Percentiles rank a stretch among this genome's conserved stretches.
Evolutionary conservation across 306 rosid species (phyloP).

Genomic region (Lathyrus sativus): DNA sequence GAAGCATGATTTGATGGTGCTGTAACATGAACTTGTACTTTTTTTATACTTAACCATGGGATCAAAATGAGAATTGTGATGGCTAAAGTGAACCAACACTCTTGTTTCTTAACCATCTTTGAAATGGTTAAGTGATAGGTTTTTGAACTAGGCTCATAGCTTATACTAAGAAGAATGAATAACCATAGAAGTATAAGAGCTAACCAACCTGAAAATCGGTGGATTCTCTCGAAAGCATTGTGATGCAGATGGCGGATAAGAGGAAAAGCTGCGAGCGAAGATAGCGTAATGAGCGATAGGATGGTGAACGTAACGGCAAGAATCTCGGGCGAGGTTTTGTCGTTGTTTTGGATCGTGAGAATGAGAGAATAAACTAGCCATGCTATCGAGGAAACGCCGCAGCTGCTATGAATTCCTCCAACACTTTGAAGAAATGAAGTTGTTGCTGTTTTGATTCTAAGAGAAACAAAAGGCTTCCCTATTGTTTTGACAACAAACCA

Average conservation of each 20-base stretch:
- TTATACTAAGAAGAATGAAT: slow-evolving; percentile 44
- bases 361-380: slow-evolving; percentile 64
- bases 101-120: slow-evolving; percentile 45
- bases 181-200: slow-evolving; percentile 61
- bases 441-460: slow-evolving; percentile 50
- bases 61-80: slow-evolving; percentile 52
- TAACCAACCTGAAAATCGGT: slow-evolving; percentile 69
- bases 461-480: slow-evolving; percentile 55
- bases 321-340: slow-evolving; percentile 50
- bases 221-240: slow-evolving; percentile 63
- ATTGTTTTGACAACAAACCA: slow-evolving; percentile 52
- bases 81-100: slow-evolving; percentile 56
- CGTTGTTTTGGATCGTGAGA: slow-evolving; percentile 43
- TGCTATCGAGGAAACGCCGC: slow-evolving; percentile 69
- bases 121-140: slow-evolving; percentile 37
- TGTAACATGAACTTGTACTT: slow-evolving; percentile 43
- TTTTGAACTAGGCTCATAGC: slow-evolving; percentile 47
- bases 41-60: slow-evolving; percentile 62
- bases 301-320: slow-evolving; percentile 49
- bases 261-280: slow-evolving; percentile 71
- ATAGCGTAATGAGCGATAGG: slow-evolving; percentile 58
- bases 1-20: slow-evolving; percentile 63
- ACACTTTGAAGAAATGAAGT: slow-evolving; percentile 75
- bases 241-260: slow-evolving; percentile 72
- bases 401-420: slow-evolving; percentile 79